Conservation (phyloP, 1,284 basidiomycete genomes). For the Sanghuangporus sanghuang region DNA sequence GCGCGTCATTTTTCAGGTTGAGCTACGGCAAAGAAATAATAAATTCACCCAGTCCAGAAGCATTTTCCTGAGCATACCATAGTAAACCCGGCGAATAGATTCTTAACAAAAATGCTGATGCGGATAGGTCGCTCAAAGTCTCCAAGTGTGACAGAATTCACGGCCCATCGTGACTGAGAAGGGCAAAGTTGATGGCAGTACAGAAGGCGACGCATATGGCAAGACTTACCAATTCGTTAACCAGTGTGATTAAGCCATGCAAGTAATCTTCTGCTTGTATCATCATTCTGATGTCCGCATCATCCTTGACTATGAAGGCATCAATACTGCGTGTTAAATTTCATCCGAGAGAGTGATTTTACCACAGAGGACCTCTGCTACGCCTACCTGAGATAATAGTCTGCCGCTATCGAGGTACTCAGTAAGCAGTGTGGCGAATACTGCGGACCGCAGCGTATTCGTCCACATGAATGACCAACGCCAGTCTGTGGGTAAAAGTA, state of each 20-base stretch:
- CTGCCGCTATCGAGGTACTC: constrained; percentile 59
- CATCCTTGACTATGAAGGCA: constrained; percentile 49
- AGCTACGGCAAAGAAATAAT: constrained; percentile 38
- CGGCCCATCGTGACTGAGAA: constrained; percentile 68
- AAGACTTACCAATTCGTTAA: constrained; percentile 71
- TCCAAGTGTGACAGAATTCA: constrained; percentile 79
- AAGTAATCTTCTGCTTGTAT: constrained; percentile 79
- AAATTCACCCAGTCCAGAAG: not conserved
- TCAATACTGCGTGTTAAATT: constrained; percentile 14
- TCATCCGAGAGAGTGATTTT: constrained; percentile 28
- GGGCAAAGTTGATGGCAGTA: not conserved
- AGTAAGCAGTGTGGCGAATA: constrained; percentile 62
- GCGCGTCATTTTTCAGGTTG: constrained; percentile 83
- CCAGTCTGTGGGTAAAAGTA: constrained; percentile 42
- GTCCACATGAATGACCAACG: constrained; percentile 79
- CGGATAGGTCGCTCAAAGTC: constrained; percentile 76
- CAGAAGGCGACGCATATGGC: not conserved
- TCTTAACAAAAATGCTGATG: constrained; percentile 79
- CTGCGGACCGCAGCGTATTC: constrained; percentile 54
- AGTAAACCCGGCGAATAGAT: constrained; percentile 76
- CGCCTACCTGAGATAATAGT: constrained; percentile 53
- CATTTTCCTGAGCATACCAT: constrained; percentile 43
- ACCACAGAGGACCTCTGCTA: constrained; percentile 61
- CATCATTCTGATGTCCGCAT: constrained; percentile 64
- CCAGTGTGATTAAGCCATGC: constrained; percentile 74